Conservation (phyloP, 2,329 filamentous ascomycete genomes). For the Colletotrichum orchidophilum region DNA sequence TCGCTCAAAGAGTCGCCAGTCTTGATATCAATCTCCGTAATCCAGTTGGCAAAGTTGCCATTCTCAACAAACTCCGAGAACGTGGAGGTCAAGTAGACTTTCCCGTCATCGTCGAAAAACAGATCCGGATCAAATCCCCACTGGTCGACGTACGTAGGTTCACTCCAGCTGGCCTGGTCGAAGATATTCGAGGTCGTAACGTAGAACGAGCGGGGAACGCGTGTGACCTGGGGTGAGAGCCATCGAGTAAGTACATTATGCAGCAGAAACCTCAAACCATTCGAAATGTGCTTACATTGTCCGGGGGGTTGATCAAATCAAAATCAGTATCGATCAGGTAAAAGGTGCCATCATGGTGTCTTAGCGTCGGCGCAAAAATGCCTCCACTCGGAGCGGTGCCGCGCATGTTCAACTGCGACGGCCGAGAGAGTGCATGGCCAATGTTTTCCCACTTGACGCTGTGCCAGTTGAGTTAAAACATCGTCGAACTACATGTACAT, state of each 20-base stretch:
- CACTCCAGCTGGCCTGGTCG: slow-evolving; percentile 31
- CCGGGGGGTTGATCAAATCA: slow-evolving; percentile 31
- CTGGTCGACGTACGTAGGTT: slow-evolving; percentile 33
- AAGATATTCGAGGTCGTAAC: slow-evolving; percentile 31
- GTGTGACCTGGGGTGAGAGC: slow-evolving; percentile 7
- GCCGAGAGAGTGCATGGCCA: slow-evolving; percentile 27
- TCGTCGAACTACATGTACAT: background rate
- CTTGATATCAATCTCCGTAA: slow-evolving; percentile 33
- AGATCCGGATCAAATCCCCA: slow-evolving; percentile 34
- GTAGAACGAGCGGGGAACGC: slow-evolving; percentile 31
- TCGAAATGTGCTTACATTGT: slow-evolving; percentile 8
- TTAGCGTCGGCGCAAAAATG: slow-evolving; percentile 29
- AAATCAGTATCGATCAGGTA: slow-evolving; percentile 31
- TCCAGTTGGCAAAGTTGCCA: slow-evolving; percentile 34
- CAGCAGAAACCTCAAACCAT: rapidly evolving
- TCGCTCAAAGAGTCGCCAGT: slow-evolving; percentile 31
- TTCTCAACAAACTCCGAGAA: slow-evolving; percentile 28
- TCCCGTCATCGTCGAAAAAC: slow-evolving; percentile 32
- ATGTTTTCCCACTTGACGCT: slow-evolving; percentile 34
- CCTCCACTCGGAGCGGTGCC: slow-evolving; percentile 33
- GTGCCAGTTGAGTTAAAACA: background rate
- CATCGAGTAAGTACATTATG: background rate
- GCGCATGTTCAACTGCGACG: slow-evolving; percentile 30
- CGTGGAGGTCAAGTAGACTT: slow-evolving; percentile 26
- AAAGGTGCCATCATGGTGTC: slow-evolving; percentile 28